Base-by-base conservation (phyloP, 768 basidiomycete genomes). In the Rhodosporidiobolus odoratus region DNA sequence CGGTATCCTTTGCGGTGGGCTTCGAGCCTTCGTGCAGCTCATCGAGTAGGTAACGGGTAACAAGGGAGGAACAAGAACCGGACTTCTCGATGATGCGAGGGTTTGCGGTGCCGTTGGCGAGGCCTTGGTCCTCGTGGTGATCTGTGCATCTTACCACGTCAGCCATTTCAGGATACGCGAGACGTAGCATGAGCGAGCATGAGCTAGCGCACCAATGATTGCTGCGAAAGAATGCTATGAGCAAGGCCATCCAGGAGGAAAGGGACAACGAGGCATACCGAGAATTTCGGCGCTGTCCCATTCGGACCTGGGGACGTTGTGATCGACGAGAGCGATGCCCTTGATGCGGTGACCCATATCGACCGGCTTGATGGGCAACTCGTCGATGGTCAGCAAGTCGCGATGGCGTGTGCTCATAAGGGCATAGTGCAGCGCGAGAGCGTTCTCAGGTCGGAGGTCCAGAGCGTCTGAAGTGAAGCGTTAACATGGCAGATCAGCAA, bases 301-400 rank as follows among this genome's bases (percentile, higher is more conserved):
- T 2, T 45, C 41, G 19, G 65, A 40, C 3, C 61, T 60, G 5
- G 69, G 67, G 3, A 71, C 67, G 48, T 75, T 75, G 69, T 75
- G 73, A 47, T 75, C 73, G 52, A 75, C 73, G 34, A 75, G 64
- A 4, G 66, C 61, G 47, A 75, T 69, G 10, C 73, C 73, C 40
- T 66, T 43, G 50, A 75, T 71, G 8, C 73, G 66, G 62, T 71
- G 73, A 35, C 58, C 50, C 3, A 75, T 15, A 16, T 75, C 73
- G 34, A 23, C 41, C 25, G 73, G 73, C 62, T 69, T 71, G 64
- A 75, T 68, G 27, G 73, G 73, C 3, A 75, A 64, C 57, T 75
- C 73, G 34, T 75, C 73, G 40, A 71, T 62, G 0, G 72, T 75
- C 35, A 75, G 73, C 10, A 75, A 57, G 52, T 75, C 73, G 34